phyloP scores from a whole-genome alignment of 2,329 filamentous ascomycete genomes.

The Ceratocystis harringtonii region DNA sequence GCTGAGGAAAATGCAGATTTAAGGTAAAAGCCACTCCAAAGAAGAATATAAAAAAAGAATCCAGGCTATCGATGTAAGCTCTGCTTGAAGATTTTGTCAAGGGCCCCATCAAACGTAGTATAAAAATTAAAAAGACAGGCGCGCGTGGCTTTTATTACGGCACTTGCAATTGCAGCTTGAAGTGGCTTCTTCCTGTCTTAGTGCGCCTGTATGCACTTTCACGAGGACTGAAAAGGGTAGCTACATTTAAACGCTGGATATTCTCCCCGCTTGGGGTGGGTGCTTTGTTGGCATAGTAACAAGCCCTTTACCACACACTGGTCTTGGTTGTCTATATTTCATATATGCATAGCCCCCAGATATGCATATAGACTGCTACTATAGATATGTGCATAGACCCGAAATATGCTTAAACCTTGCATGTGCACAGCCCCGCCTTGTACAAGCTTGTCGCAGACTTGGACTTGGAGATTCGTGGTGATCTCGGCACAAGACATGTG shows the following conservation, averaged over 20 bases:
- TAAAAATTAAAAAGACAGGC: not conserved
- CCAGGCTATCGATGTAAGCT: not conserved
- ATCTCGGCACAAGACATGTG: slow-evolving; percentile 10
- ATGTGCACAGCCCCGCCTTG: not conserved
- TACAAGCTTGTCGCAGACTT: not conserved
- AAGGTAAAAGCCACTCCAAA: not conserved
- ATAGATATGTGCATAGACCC: not conserved
- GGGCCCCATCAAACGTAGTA: not conserved
- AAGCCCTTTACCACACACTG: not conserved
- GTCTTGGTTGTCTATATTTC: not conserved
- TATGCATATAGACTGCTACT: not conserved
- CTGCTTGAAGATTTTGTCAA: not conserved
- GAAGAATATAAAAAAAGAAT: not conserved
- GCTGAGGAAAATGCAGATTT: not conserved
- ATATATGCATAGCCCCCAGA: not conserved
- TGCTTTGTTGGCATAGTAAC: slow-evolving; percentile 1
- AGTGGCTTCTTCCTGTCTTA: not conserved
- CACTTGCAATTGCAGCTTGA: not conserved
- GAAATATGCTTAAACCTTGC: not conserved
- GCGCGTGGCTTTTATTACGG: not conserved
- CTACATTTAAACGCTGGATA: not conserved
- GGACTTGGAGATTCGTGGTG: slow-evolving; percentile 5
- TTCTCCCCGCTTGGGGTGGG: not conserved
- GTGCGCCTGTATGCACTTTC: not conserved
- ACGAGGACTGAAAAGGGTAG: not conserved